Evolutionary conservation across 2,329 filamentous ascomycete species (phyloP), one percentile per base, ranked within the genome.

Genomic region (Neospermospora avenae): DNA sequence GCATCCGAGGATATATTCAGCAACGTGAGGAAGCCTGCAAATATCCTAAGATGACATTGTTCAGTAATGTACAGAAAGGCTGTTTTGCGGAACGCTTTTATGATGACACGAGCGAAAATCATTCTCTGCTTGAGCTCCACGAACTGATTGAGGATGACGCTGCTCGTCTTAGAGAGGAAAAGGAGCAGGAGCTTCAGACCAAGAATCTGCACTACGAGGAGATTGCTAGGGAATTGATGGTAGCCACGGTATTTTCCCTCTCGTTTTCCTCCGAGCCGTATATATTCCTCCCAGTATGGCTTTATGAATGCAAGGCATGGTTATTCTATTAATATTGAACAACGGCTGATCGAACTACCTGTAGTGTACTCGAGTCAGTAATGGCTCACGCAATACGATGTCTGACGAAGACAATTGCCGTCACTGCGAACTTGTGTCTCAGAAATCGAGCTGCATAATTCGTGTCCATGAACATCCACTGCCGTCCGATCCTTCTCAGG

Each of bases 1-100:
- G 61, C 0, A 74, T 88, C 0, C 82, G 87, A 55, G 48, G 18
- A 0, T 79, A 88, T 60, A 68, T 88, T 0, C 82, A 86, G 54
- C 48, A 54, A 0, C 77, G 84, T 16, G 68, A 71, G 11, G 60
- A 48, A 2, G 53, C 55, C 0, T 70, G 68, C n/a, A 16, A 59
- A 0, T 55, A 61, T 1, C 37, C 59, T 0, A 63, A 65, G 1
- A 73, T 65, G 3, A 81, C 77, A 0, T 80, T 87, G 0, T 79
- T 87, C n/a, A 74, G 75, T 16, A 72, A 73, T 28, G 77, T 77
- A 0, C 56, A 58, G 1, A 58, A 68, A 24, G 74, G 71, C 20
- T 84, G 71, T 55, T 72, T 68, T 48, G 58, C 59, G 35, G 61
- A 52, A 16, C 39, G 56, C 39, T 66, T 59, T 28, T 58, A 58